Evolutionary conservation across 2,329 filamentous ascomycete species (phyloP), one percentile per base, ranked within the genome.

Genomic region (Penicillium thymicola): DNA sequence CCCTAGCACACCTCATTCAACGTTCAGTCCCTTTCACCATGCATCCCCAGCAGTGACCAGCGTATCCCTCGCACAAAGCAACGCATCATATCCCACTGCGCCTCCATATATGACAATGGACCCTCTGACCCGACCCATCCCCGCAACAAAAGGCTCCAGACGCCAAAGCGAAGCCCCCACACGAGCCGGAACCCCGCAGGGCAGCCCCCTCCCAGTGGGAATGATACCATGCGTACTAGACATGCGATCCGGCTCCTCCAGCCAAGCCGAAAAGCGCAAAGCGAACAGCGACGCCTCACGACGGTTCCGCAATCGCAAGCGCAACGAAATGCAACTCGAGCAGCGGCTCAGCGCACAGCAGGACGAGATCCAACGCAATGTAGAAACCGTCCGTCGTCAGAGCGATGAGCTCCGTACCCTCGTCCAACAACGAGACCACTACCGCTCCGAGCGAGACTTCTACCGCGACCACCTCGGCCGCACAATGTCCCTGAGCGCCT

Each of bases 261-360:
- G 68, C 45, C 74, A 76, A 54, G 72, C 73, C 2, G 73, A 75
- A 57, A 76, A 76, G 58, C 70, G 75, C 9, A 73, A 72, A 58
- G 75, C 75, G 3, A 77, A 77, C 63, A 76, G 75, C 49, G 70
- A 73, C 51, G 75, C 75, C 2, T 77, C 75, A 2, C 66, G 73
- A 45, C 62, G 75, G 23, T 76, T 76, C 57, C 72, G 75, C 36
- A 72, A 76, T 41, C 70, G 74, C 28, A 77, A 77, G 56, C 70
- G 74, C 41, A 74, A 72, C 23, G 74, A 76, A 52, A 62, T 70
- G 58, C 73, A 74, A 56, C 69, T 76, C 54, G 70, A 73, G 55
- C 70, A 74, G 58, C 72, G 70, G 16, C 65, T 76, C 25, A 65
- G 62, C 9, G 65, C 69, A 13, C 70, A 75, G 48, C 69, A 72